Evolutionary conservation across 306 rosid genomes (phyloP), one percentile per base, ranked within the genome.

Genomic region (Datisca glomerata): DNA sequence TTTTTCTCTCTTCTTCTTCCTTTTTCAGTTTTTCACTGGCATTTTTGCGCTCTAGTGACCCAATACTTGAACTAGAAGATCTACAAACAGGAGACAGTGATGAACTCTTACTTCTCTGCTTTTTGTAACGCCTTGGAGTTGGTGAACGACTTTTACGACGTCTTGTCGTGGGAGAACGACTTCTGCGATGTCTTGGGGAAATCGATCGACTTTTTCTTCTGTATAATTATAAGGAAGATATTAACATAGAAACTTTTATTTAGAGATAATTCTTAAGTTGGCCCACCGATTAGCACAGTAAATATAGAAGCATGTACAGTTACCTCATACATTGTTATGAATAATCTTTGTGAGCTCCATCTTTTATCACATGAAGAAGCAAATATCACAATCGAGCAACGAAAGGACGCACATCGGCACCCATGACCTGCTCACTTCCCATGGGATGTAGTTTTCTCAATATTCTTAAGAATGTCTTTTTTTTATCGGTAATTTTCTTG

Each of bases 261-360:
- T 32, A 41, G 40, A 38, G 50, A 44, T 49, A 63, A 47, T 59
- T 41, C 57, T 57, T 73, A 59, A n/a, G 54, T 67, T 76, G 49
- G 62, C 80, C 75, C 82, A 71, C 76, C 84, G 43, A 69, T 55
- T 70, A 54, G 64, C 69, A 53, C 70, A 52, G 70, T 59, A 67
- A 59, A 76, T 59, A 60, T 60, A 49, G 57, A 76, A 69, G 66
- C 81, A 61, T 43, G 54, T 67, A 66, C 94, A 58, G 94, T 91
- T 91, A 91, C 98, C 96, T 91, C 94, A 72, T 66, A 73, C 79
- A 84, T 64, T 78, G 86, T 74, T 72, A 86, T 76, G 76, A 67
- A 68, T 77, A 81, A 86, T 71, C 95, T 70, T 76, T 71, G 75
- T 72, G 83, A 63, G 91, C 93, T 78, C 96, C 94, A 80, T 71